Conservation (phyloP, 768 basidiomycete genomes). For the Hemileccinum impolitum region DNA sequence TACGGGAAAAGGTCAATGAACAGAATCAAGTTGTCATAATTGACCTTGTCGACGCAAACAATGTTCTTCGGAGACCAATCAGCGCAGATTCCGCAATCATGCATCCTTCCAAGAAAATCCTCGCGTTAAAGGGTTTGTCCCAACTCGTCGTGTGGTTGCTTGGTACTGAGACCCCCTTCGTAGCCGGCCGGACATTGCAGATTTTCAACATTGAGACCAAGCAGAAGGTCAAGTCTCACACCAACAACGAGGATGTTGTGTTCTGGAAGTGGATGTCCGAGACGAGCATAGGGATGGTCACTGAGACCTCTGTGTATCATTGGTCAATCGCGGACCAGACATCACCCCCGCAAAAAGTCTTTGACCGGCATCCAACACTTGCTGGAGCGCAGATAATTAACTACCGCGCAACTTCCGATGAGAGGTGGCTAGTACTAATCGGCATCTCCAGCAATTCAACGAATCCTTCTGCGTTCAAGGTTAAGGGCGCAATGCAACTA, state of each 20-base stretch:
- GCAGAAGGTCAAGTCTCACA: slow-evolving; percentile 95
- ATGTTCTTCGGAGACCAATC: slow-evolving; percentile 93
- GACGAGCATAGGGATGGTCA: slow-evolving; percentile 90
- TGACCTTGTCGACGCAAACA: slow-evolving; percentile 95
- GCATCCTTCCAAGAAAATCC: slow-evolving; percentile 95
- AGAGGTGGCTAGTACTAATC: slow-evolving; percentile 96
- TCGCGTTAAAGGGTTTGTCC: slow-evolving; percentile 80
- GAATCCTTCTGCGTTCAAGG: slow-evolving; percentile 95
- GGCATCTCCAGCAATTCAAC: slow-evolving; percentile 91
- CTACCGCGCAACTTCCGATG: slow-evolving; percentile 88
- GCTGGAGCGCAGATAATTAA: slow-evolving; percentile 97
- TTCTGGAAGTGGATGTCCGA: slow-evolving; percentile 99
- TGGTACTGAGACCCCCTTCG: slow-evolving; percentile 11
- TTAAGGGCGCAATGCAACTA: slow-evolving; percentile 97
- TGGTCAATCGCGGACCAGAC: slow-evolving; percentile 79
- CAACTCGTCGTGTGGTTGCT: neutral
- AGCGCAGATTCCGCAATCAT: slow-evolving; percentile 99
- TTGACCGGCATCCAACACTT: slow-evolving; percentile 95
- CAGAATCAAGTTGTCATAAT: slow-evolving; percentile 99
- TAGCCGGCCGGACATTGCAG: slow-evolving; percentile 92
- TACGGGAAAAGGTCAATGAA: slow-evolving; percentile 92
- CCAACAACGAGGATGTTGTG: slow-evolving; percentile 89
- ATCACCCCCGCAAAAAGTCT: slow-evolving; percentile 85
- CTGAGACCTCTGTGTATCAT: slow-evolving; percentile 89
- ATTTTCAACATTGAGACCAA: slow-evolving; percentile 98